Evolutionary conservation across 176 grass and related monocot genomes (phyloP), one percentile per base, ranked within the genome.

Genomic region (Alopecurus myosuroides): DNA sequence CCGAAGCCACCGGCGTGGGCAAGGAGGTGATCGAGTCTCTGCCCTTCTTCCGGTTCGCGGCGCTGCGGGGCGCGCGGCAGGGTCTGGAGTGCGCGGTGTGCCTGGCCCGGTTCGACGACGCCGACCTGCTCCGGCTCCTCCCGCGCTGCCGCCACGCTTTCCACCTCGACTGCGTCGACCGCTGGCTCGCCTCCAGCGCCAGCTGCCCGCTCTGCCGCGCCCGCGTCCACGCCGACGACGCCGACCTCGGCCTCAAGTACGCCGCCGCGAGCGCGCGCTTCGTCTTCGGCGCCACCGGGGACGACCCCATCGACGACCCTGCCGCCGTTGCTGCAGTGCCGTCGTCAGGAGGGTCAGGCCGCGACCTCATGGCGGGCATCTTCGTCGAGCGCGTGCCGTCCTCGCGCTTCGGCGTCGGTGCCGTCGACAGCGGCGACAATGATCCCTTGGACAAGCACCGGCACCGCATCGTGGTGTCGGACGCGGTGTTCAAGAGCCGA

Each of bases 31-130:
- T 98, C 29, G 87, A 98, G 64, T 94, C 91, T 18, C 93, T 95
- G 3, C 97, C 97, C 12, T 94, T 95, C 84, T 98, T 98, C 80
- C 91, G 91, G 19, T 98, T 98, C 86, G 83, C 91, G 0, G 67
- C 86, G 23, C 89, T 98, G 9, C 87, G 86, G 11, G 97, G 93
- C 23, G 84, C 87, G 9, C 86, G 97, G 13, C 85, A 73, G 41
- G 97, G 93, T 11, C 88, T 98, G 72, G 97, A 98, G 88, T 98
- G 97, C 77, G 65, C 91, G 8, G 93, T 98, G 68, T 98, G 97
- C 92, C 89, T 96, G 4, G 87, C 93, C 61, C 84, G 86, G 12
- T 98, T 94, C 84, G 71, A 85, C 51, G 93, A 95, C 61, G 64
- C 88, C 11, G 93, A 98, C 77, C 73, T 95, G 20, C 88, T 98